These are phyloP conservation scores for Colletotrichum siamense DNA, from an alignment of 2,329 filamentous ascomycete genomes.

Conservation along the genomic window DNA sequence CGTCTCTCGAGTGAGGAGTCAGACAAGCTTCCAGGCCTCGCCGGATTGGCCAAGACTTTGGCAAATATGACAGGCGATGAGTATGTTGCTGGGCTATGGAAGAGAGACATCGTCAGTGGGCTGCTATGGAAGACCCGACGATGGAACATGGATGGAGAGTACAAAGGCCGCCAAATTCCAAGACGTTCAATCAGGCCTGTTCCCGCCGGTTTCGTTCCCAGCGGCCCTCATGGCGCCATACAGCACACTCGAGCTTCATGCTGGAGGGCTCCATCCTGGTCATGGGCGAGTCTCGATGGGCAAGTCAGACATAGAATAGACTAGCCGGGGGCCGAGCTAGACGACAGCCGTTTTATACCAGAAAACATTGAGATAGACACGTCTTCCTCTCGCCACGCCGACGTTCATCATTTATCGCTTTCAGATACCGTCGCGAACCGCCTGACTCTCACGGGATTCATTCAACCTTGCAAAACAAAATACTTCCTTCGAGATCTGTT, in stretches of 20 bases:
- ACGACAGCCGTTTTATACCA: not conserved
- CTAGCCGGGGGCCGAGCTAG: not conserved
- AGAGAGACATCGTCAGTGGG: not conserved
- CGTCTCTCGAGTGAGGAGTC: not conserved
- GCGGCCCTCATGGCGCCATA: not conserved
- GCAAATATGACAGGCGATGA: not conserved
- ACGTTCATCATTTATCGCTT: not conserved
- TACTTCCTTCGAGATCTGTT: not conserved
- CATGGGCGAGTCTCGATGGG: not conserved
- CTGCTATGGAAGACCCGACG: not conserved
- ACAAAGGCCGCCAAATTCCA: not conserved
- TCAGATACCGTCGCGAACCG: not conserved
- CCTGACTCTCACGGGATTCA: not conserved
- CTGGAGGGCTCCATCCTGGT: not conserved
- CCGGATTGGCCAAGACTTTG: not conserved
- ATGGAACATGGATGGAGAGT: not conserved
- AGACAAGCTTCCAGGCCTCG: not conserved
- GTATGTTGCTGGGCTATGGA: not conserved
- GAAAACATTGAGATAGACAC: not conserved
- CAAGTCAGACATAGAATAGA: not conserved
- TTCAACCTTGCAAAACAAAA: not conserved
- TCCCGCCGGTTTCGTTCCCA: not conserved
- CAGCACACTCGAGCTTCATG: not conserved
- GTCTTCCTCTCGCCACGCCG: not conserved
- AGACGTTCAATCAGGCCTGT: not conserved